Evolutionary conservation across 2,329 filamentous ascomycete species (phyloP), one percentile per base, ranked within the genome.

Genomic region (Cadophora gregata): DNA sequence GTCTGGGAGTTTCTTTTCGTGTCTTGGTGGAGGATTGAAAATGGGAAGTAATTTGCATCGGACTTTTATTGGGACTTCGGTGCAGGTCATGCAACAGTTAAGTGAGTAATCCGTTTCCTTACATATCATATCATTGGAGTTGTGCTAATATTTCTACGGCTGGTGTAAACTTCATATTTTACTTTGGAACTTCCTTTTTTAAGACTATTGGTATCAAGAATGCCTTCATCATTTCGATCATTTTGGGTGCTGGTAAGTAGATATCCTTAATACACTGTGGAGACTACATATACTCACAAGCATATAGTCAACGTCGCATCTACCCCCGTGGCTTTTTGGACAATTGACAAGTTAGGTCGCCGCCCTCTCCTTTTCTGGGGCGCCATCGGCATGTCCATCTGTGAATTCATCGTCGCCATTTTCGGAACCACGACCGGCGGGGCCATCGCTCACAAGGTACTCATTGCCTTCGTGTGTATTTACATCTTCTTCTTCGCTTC

Each of bases 161-260:
- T 93, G 92, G 93, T 83, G 91, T 96, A 80, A 96, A 96, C 85
- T 96, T 95, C 81, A 92, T 96, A 83, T 95, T 93, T 83, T 92
- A 92, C 82, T 92, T 89, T 82, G 92, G 90, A 42, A 93, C 92
- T 93, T 96, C 86, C 93, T 96, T 96, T 87, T 91, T 96, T 80
- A 80, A 90, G 55, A 87, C 90, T 66, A 95, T 96, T 86, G 69
- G 70, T 38, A 55, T 90, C 88, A 71, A 89, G 86, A 91, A 81
- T 88, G 91, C 81, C 88, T 78, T 91, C 68, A 76, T 93, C 90
- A 92, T 84, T 90, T 95, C 81, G 93, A 95, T 95, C 80, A 92
- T 96, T 83, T 94, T 93, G 83, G 91, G 92, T 10, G 45, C 64
- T 25, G 66, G 66, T 68, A 63, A 36, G 31, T 55, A 10, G 4